Percentiles rank a stretch among this genome's conserved stretches.
phyloP scores from a whole-genome alignment of 306 rosid species.

The Inga leiocalycina region DNA sequence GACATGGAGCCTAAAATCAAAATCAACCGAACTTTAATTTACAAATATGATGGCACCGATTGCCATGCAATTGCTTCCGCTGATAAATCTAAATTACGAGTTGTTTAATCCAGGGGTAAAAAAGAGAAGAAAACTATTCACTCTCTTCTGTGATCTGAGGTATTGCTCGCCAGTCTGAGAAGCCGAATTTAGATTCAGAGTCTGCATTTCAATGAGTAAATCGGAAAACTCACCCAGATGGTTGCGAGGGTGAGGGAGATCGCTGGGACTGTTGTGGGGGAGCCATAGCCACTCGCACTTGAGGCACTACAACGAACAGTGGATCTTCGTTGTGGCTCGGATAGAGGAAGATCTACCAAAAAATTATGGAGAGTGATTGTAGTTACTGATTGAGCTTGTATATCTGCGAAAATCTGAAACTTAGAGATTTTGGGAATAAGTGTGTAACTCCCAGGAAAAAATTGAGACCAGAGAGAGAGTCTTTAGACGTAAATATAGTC shows the following conservation, averaged over 20 bases:
- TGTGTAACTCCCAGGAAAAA: background rate
- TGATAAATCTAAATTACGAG: slow-evolving; percentile 26
- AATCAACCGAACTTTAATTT: slow-evolving; percentile 24
- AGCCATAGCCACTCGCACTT: slow-evolving; percentile 69
- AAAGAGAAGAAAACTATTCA: background rate
- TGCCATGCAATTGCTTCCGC: slow-evolving; percentile 24
- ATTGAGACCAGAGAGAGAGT: background rate
- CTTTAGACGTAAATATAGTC: slow-evolving; percentile 38
- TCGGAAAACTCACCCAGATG: slow-evolving; percentile 74
- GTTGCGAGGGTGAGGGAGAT: slow-evolving; percentile 94
- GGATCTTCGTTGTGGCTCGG: slow-evolving; percentile 32
- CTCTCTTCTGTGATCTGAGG: background rate
- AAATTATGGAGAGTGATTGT: slow-evolving; percentile 16
- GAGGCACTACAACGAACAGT: slow-evolving; percentile 1
- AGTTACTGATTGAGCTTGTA: slow-evolving; percentile 27
- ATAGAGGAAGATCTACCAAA: slow-evolving; percentile 45
- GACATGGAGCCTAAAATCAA: background rate
- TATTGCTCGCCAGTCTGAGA: background rate
- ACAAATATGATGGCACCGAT: slow-evolving; percentile 12
- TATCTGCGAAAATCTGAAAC: background rate
- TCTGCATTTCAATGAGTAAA: slow-evolving; percentile 24
- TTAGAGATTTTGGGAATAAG: background rate
- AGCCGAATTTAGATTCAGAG: background rate
- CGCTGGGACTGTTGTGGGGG: slow-evolving; percentile 85
- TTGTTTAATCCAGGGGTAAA: background rate